These are phyloP conservation scores for Neoscytalidium dimidiatum DNA, from an alignment of 2,329 filamentous ascomycete species.

Conservation along the genomic window DNA sequence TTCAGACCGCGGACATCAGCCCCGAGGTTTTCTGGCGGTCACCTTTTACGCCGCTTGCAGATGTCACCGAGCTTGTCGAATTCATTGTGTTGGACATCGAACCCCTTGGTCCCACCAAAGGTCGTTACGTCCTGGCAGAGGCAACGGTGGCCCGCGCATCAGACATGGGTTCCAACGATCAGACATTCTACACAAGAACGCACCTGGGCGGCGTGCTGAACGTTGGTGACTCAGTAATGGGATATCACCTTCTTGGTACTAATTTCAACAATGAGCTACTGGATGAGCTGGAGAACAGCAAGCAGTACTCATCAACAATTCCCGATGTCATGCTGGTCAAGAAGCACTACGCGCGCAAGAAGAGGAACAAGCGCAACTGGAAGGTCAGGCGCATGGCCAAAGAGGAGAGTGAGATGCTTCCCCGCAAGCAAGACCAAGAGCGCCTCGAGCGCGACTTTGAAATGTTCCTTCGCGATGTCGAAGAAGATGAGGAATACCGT, in stretches of 20 bases:
- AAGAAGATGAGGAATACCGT: conserved; percentile 89
- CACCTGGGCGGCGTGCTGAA: conserved; percentile 86
- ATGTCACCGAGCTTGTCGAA: conserved; percentile 82
- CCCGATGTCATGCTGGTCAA: conserved; percentile 95
- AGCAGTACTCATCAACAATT: conserved; percentile 74
- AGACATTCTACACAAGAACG: conserved; percentile 85
- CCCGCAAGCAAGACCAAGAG: conserved; percentile 84
- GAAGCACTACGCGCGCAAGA: conserved; percentile 89
- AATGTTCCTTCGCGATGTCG: conserved; percentile 93
- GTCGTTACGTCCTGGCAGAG: conserved; percentile 82
- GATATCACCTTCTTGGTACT: conserved; percentile 85
- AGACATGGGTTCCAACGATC: conserved; percentile 84
- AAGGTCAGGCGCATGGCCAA: conserved; percentile 89
- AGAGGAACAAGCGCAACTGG: conserved; percentile 82
- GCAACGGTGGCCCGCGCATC: conserved; percentile 83
- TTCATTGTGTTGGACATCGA: conserved; percentile 97
- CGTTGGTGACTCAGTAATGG: conserved; percentile 88
- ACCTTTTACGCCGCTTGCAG: conserved; percentile 81
- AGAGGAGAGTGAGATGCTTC: conserved; percentile 84
- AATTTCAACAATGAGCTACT: conserved; percentile 91
- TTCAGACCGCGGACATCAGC: conserved; percentile 86
- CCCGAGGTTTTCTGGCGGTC: conserved; percentile 85
- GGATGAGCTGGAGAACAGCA: conserved; percentile 77
- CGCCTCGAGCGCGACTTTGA: conserved; percentile 93
- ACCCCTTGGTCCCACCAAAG: conserved; percentile 70